Evolutionary conservation across 176 grass and related monocot genomes (phyloP).

Genomic region (Raddia guianensis): DNA sequence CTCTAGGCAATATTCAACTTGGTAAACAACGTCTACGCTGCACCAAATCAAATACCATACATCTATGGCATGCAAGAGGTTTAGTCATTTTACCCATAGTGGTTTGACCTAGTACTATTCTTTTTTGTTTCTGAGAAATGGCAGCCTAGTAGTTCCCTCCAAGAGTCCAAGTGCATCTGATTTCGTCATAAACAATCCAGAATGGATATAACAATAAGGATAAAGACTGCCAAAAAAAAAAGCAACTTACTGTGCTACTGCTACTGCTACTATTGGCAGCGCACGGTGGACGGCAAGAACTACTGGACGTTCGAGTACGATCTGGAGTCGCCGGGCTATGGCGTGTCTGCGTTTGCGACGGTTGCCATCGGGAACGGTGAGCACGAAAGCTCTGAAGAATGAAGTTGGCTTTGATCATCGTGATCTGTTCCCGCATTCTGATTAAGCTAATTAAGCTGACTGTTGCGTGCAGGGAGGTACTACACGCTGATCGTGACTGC

Average conservation of each 20-base stretch:
- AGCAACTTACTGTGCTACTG: not conserved
- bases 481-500: constrained; percentile 92
- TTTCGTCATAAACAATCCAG: not conserved
- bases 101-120: too few relatives aligned
- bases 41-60: constrained; percentile 69
- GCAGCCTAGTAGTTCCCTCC: not conserved
- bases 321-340: constrained; percentile 66
- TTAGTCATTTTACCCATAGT: constrained; percentile 26
- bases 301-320: constrained; percentile 99
- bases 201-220: not conserved
- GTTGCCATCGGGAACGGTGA: constrained; percentile 87
- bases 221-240: not conserved
- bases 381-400: not conserved
- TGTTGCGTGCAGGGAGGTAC: constrained; percentile 52
- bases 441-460: not conserved
- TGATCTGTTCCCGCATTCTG: not conserved
- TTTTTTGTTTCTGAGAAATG: too few relatives aligned
- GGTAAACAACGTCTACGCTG: constrained; percentile 84
- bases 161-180: not conserved
- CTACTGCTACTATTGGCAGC: constrained; percentile 43
- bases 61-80: constrained; percentile 96
- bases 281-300: constrained; percentile 86
- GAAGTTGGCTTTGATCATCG: not conserved
- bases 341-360: constrained; percentile 79
- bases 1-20: constrained; percentile 82